These are phyloP conservation scores for Hordeum pubiflorum DNA, from an alignment of 202 grass and related monocot genomes.

Conservation along the genomic window DNA sequence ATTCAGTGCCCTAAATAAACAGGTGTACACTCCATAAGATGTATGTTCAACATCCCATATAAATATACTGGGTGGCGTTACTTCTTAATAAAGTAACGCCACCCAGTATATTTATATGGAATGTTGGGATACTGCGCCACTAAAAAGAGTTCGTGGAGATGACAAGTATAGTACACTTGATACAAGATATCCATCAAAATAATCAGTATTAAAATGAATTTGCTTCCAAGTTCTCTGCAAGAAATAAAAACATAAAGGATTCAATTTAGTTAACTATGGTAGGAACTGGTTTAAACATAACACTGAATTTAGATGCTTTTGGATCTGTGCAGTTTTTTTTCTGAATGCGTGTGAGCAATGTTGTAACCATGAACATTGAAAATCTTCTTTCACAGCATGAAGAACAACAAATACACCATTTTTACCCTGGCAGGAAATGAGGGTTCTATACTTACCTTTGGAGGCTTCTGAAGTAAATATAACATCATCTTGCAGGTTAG, in stretches of 20 bases:
- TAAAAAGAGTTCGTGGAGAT: background rate
- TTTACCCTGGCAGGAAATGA: slow-evolving; percentile 6
- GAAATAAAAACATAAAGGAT: background rate
- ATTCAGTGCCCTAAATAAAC: background rate
- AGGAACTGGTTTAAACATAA: background rate
- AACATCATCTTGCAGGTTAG: slow-evolving; percentile 81
- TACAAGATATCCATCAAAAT: background rate
- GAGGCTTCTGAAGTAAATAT: slow-evolving; percentile 53
- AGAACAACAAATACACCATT: background rate
- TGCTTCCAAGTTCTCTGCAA: background rate
- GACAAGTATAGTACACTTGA: background rate
- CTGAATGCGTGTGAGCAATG: background rate
- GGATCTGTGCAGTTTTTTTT: background rate
- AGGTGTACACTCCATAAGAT: background rate
- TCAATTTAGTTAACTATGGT: background rate
- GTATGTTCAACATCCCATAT: background rate
- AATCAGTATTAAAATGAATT: background rate
- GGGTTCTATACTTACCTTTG: slow-evolving; percentile 53
- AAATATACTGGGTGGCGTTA: background rate
- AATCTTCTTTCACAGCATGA: background rate
- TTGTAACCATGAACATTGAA: background rate
- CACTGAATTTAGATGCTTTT: background rate
- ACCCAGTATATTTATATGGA: no score
- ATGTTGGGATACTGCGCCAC: background rate
- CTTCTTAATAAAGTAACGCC: background rate